Conservation (phyloP, 1,139 yeast genomes). For the Yamadazyma jaroonii region DNA sequence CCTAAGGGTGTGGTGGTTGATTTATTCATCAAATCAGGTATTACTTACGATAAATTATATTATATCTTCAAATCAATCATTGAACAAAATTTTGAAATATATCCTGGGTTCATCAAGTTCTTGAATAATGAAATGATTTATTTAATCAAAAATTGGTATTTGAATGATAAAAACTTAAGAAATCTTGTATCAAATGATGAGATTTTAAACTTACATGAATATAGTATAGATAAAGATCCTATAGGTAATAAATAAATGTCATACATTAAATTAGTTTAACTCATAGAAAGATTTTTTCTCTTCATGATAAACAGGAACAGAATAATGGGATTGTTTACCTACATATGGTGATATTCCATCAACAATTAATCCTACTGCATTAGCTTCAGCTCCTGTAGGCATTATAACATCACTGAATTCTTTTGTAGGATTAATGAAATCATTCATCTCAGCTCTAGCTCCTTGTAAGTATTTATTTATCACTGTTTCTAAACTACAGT, state of each 20-base stretch:
- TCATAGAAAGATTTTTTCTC: constrained; percentile 55
- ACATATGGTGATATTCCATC: constrained; percentile 58
- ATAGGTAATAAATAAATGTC: constrained; percentile 11
- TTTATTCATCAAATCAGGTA: constrained; percentile 74
- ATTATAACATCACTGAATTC: constrained; percentile 77
- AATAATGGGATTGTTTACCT: constrained; percentile 10
- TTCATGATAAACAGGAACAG: constrained; percentile 27
- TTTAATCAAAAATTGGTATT: constrained; percentile 65
- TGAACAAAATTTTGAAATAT: constrained; percentile 56
- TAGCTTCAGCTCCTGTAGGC: constrained; percentile 67
- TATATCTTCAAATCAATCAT: constrained; percentile 64
- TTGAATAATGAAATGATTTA: constrained; percentile 54
- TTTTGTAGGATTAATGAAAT: constrained; percentile 73
- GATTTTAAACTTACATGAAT: constrained; percentile 35
- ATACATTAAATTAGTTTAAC: constrained; percentile 24
- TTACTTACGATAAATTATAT: constrained; percentile 67
- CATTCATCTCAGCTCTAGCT: constrained; percentile 75
- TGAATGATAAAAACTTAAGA: constrained; percentile 58
- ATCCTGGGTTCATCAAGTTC: constrained; percentile 42
- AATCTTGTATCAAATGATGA: constrained; percentile 45
- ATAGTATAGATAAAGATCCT: constrained; percentile 47
- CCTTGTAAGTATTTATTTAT: constrained; percentile 59
- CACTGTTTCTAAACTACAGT: constrained; percentile 41
- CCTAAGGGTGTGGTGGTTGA: constrained; percentile 51
- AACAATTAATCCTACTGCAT: constrained; percentile 66